Evolutionary conservation across 371 early-diverging fungal species (phyloP), one percentile per base, ranked within the genome.

Genomic region (Lichtheimia ramosa): DNA sequence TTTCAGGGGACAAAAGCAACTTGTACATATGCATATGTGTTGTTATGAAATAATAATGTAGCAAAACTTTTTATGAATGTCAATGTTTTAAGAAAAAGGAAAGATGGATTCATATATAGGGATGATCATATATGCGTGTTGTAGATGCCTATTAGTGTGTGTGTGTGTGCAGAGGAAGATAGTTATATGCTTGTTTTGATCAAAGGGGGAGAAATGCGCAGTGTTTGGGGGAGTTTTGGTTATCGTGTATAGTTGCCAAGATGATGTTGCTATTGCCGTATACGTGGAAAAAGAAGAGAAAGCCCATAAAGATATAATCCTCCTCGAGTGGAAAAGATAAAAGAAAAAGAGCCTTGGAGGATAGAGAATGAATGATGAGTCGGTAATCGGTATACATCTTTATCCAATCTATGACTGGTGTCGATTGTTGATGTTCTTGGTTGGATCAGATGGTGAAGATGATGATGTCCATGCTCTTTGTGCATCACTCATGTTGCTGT

Each of bases 121-220:
- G 40, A 25, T 55, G 42, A 24, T 18, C 15, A 14, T n/a, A n/a
- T 41, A 55, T 43, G 39, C 27, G 39, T 40, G 40, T 18, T 13
- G 14, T 18, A 27, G 24, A 23, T 51, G 51, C 27, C 15, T 25
- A 14, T 13, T 48, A 48, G 18, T 34, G 39, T 43, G 55, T 55
- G 42, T 43, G 24, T 55, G 27, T 42, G 40, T 54, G 43, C 40
- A 42, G n/a, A n/a, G n/a, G n/a, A n/a, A 54, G 23, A 18, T 51
- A n/a, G n/a, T 20, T 15, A n/a, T 14, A n/a, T 46, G 18, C 20
- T 20, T 46, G 27, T 15, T 21, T 25, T 21, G 23, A 39, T 12
- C 18, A 52, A 10, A n/a, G 40, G 12, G 40, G 40, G 12, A 21
- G 40, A 39, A 16, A 28, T 27, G 39, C n/a, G n/a, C 20, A n/a